phyloP scores from a whole-genome alignment of 2,329 filamentous ascomycete genomes.

The Aspergillus arachidicola region DNA sequence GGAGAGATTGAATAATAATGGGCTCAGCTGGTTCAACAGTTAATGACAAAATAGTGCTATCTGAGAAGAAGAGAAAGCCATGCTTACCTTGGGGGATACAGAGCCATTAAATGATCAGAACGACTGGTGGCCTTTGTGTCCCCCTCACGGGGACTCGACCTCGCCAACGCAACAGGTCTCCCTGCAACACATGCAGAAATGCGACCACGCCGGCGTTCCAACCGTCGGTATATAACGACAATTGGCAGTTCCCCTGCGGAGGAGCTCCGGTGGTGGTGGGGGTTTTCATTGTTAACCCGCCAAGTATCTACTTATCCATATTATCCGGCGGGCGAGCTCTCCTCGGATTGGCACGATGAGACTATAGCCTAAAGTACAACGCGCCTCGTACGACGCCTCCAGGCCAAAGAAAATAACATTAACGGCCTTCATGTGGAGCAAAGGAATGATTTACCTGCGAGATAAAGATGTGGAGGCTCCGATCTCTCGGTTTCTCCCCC shows the following conservation, averaged over 20 bases:
- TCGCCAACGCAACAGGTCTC: background rate
- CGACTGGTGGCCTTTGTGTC: background rate
- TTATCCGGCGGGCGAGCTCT: slow-evolving; percentile 10
- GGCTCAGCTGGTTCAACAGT: background rate
- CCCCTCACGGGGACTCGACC: slow-evolving; percentile 1
- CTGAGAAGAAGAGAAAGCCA: background rate
- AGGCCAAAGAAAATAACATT: background rate
- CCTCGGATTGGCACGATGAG: slow-evolving; percentile 1
- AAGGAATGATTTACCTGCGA: background rate
- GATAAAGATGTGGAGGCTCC: background rate
- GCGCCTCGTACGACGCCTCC: background rate
- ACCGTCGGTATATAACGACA: slow-evolving; percentile 7
- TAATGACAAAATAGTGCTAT: background rate
- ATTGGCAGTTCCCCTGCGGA: slow-evolving; percentile 2
- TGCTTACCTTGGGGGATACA: background rate
- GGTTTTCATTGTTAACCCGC: background rate
- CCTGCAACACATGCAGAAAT: background rate
- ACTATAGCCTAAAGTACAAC: slow-evolving; percentile 9
- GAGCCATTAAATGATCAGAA: background rate
- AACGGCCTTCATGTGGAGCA: background rate
- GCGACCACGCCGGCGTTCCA: background rate
- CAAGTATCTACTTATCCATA: background rate
- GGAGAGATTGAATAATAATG: background rate
- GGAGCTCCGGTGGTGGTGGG: slow-evolving; percentile 4
- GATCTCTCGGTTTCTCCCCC: background rate